Evolutionary conservation across 2,329 filamentous ascomycete species (phyloP), one percentile per base, ranked within the genome.

Genomic region (Cladosporium velox): DNA sequence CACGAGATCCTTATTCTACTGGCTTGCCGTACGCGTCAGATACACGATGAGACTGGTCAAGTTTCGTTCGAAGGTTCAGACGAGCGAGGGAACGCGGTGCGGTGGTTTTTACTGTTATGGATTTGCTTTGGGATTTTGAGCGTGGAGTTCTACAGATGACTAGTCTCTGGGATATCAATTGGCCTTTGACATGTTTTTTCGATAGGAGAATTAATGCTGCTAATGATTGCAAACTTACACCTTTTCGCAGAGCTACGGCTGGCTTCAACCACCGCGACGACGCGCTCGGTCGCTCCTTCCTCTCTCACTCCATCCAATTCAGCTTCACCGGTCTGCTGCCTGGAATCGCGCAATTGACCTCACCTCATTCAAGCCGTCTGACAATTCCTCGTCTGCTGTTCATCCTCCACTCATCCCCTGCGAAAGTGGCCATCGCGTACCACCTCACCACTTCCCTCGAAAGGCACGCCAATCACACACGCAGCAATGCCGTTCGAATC

Each of bases 1-100:
- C 52, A 8, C 66, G 65, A 51, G 54, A 21, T 60, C 66, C 67
- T 58, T 54, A 58, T 26, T 47, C 64, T 24, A 49, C 68, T 64
- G 67, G 55, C 59, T 49, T 63, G 58, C 64, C 67, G 21, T 52
- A 59, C 54, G 34, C 62, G 62, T 38, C 55, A 54, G n/a, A 47
- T 47, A 4, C n/a, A 47, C 8, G 41, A 47, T 47, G n/a, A 47
- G 41, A 47, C 3, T 21, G 41, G 41, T 12, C n/a, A 6, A 12
- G 18, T 47, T 21, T 47, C 2, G 8, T 47, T 47, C 4, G 41
- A 21, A 21, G 14, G 10, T 47, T 10, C 7, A 8, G 41, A 8
- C 41, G n/a, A 47, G 41, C 41, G 14, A 47, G n/a, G 41, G 41
- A 21, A 47, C 4, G n/a, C n/a, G 41, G n/a, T 21, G 41, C n/a